Evolutionary conservation across 2,329 filamentous ascomycete species (phyloP), one percentile per base, ranked within the genome.

Genomic region (Byssothecium circinans): DNA sequence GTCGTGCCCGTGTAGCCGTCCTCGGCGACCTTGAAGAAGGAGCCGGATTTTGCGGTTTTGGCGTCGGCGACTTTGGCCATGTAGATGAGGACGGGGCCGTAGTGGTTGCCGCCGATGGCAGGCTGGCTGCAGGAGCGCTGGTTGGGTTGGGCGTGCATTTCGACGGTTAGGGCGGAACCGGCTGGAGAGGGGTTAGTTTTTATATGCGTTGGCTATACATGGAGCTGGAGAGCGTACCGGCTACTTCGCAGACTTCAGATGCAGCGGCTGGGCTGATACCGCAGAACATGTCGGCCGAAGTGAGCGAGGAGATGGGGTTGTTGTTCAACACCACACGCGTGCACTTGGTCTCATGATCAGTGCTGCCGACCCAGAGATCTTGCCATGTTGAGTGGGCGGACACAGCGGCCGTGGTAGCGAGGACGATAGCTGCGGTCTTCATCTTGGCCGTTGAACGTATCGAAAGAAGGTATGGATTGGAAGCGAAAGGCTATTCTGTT

Each of bases 371-470:
- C 68, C 68, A 71, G 2, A 71, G 54, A 27, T 71, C 36, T 43
- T 71, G 68, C 65, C 65, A 71, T 57, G 68, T 71, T 2, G 68
- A 65, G 58, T 71, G 68, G 14, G 68, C 67, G 18, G 67, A 70
- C 46, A 64, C 68, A 30, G 62, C 59, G 4, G 64, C 64, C 42
- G 56, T 65, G 11, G 66, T 52, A 32, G 68, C 67, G 44, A 70
- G 60, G 34, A 70, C 42, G 23, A 67, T 52, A 36, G 67, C 35
- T 41, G 58, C 52, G 38, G 64, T 51, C 61, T 67, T 70, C 67
- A 70, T 70, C 17, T 45, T 65, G 47, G 25, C 25, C 25, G n/a
- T 17, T 42, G 25, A 17, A 18, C 14, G 30, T 15, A 35, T 20
- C 7, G 12, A 19, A 33, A 18, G 19, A 34, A 25, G 10, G 40